These are phyloP conservation scores for Paramecium primaurelia DNA, from an alignment of 73 alveolate genomes.

Conservation along the genomic window DNA sequence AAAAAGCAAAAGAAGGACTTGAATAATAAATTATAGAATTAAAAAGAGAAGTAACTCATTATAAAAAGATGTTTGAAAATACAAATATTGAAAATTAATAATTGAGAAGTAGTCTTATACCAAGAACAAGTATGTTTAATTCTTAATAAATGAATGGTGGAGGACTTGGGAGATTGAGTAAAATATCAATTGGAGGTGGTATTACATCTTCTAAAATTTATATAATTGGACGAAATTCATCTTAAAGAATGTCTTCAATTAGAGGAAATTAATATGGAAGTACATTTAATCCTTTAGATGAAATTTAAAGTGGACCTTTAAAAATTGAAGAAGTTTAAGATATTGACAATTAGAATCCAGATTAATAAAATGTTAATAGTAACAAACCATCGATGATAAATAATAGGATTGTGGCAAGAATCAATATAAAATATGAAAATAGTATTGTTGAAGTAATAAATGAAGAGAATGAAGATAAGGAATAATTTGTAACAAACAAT, in stretches of 20 bases:
- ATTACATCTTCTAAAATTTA: background rate
- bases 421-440: background rate
- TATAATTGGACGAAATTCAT: background rate
- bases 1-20: background rate
- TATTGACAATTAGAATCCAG: background rate
- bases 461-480: background rate
- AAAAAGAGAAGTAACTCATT: background rate
- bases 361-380: background rate
- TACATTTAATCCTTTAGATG: background rate
- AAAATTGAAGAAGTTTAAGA: background rate
- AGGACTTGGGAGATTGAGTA: background rate
- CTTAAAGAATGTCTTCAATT: background rate
- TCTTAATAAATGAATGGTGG: background rate
- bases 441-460: background rate
- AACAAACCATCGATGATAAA: background rate
- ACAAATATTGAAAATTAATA: constrained; percentile 2
- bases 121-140: background rate
- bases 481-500: background rate
- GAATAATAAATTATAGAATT: background rate
- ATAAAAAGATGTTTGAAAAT: background rate
- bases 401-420: background rate
- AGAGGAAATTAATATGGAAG: constrained; percentile 13
- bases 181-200: background rate
- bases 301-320: background rate
- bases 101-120: background rate